A percentile compares a stretch with the other conserved stretches of the same genome.
Evolutionary conservation across 2,329 filamentous ascomycete species (phyloP).

Genomic region (Fusarium tanahbumbuense): DNA sequence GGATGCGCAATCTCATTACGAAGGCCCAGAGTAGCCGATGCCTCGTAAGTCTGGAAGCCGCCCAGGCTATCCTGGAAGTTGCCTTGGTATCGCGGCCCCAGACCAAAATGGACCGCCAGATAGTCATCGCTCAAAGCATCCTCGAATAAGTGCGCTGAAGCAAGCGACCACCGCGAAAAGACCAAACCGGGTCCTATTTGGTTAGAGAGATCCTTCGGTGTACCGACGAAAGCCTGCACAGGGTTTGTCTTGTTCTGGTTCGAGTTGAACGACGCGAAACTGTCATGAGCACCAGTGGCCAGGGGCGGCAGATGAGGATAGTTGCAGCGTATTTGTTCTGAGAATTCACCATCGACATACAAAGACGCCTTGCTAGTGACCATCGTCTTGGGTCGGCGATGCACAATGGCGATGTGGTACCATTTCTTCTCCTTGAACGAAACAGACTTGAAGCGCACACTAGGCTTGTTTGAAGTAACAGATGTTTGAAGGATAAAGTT

Average conservation of each 20-base stretch:
- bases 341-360: slow-evolving; percentile 93
- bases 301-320: slow-evolving; percentile 83
- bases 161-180: slow-evolving; percentile 86
- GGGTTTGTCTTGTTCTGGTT: slow-evolving; percentile 69
- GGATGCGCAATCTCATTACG: slow-evolving; percentile 92
- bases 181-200: slow-evolving; percentile 79
- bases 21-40: slow-evolving; percentile 88
- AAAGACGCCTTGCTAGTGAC: slow-evolving; percentile 84
- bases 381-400: slow-evolving; percentile 81
- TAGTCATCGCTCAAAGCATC: slow-evolving; percentile 91
- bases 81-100: slow-evolving; percentile 90
- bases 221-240: slow-evolving; percentile 93
- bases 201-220: slow-evolving; percentile 86
- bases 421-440: slow-evolving; percentile 80
- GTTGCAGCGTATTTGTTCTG: slow-evolving; percentile 88
- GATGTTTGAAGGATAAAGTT: slow-evolving; percentile 98
- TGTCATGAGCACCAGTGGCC: slow-evolving; percentile 71
- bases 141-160: slow-evolving; percentile 88
- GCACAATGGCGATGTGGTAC: slow-evolving; percentile 94
- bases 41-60: slow-evolving; percentile 94
- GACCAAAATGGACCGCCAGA: slow-evolving; percentile 87
- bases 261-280: slow-evolving; percentile 76
- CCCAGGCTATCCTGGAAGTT: slow-evolving; percentile 98
- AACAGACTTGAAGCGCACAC: slow-evolving; percentile 90
- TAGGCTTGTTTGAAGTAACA: slow-evolving; percentile 84